Evolutionary conservation across 352 stramenopile genomes (phyloP), one percentile per base, ranked within the genome.

Genomic region (Pythium aristosporum): DNA sequence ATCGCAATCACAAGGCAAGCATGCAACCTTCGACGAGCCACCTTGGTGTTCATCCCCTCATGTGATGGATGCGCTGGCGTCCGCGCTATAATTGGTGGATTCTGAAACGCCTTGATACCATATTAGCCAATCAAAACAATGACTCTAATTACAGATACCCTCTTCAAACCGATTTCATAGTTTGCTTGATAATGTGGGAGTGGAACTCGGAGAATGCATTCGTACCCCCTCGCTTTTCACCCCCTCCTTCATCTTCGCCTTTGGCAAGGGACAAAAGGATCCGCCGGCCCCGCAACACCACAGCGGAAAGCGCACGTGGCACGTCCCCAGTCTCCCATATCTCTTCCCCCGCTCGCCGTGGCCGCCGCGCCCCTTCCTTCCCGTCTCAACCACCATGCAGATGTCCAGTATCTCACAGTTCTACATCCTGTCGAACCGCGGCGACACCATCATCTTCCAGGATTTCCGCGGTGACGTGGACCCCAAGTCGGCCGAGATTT

Each of bases 401-500:
- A 87, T 81, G 57, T 73, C 79, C 43, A 74, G 71, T 28, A 98
- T 99, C 71, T 98, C 93, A 47, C 97, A 99, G 77, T 99, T 99
- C 81, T 99, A 99, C 83, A 98, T 99, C 63, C 82, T 99, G 41
- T 98, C 94, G 57, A 98, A 96, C 47, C 85, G 98, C 47, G 98
- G 98, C 57, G 97, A 99, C 82, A 98, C 96, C 30, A 98, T 99
- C 75, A 98, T 99, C 76, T 96, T 92, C 59, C 98, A 96, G 69
- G 92, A 98, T 68, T 99, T 98, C 72, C 91, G 96, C 34, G 95
- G 90, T 39, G 89, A 97, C 69, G 68, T 94, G 37, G 72, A 84
- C 57, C 86, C 74, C 42, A 94, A 91, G 51, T 91, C 87, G 52
- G 85, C 95, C 61, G 97, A 99, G 76, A 96, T 96, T 25, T 99